These are phyloP conservation scores for Citrullus mucosospermus DNA, from an alignment of 306 rosid species.

Conservation along the genomic window DNA sequence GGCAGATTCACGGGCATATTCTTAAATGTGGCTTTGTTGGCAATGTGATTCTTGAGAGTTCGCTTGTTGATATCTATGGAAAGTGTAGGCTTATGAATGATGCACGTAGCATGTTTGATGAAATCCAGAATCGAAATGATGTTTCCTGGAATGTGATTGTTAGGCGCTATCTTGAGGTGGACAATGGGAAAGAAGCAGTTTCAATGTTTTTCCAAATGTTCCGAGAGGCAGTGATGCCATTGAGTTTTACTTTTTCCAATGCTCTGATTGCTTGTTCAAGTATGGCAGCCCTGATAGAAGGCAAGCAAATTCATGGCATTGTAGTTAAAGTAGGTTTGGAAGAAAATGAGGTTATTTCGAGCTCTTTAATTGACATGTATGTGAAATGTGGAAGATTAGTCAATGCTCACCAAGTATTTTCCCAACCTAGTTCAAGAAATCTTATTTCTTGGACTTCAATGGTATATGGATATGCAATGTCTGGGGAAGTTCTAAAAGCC, in stretches of 20 bases:
- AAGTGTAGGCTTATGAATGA: constrained; percentile 39
- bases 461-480: constrained; percentile 46
- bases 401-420: constrained; percentile 34
- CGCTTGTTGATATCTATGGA: constrained; percentile 62
- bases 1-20: constrained; percentile 44
- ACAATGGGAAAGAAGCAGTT: constrained; percentile 35
- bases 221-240: constrained; percentile 22
- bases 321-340: constrained; percentile 36
- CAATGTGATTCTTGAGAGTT: constrained; percentile 47
- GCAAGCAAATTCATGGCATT: constrained; percentile 53
- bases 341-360: constrained; percentile 36
- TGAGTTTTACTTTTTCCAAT: constrained; percentile 46
- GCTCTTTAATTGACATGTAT: constrained; percentile 51
- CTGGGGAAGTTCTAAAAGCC: constrained; percentile 43
- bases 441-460: constrained; percentile 61
- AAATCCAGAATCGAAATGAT: constrained; percentile 40
- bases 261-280: constrained; percentile 52
- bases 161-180: constrained; percentile 53
- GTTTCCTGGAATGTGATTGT: constrained; percentile 74
- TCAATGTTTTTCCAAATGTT: constrained; percentile 44
- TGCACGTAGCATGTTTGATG: constrained; percentile 47
- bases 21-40: constrained; percentile 33
- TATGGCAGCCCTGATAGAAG: constrained; percentile 32
- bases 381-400: constrained; percentile 44
- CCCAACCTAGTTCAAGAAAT: constrained; percentile 35